Percentiles rank a stretch among this genome's conserved stretches.
These are phyloP conservation scores for Saitozyma sp. DNA, from an alignment of 768 basidiomycete species.

Conservation along the genomic window DNA sequence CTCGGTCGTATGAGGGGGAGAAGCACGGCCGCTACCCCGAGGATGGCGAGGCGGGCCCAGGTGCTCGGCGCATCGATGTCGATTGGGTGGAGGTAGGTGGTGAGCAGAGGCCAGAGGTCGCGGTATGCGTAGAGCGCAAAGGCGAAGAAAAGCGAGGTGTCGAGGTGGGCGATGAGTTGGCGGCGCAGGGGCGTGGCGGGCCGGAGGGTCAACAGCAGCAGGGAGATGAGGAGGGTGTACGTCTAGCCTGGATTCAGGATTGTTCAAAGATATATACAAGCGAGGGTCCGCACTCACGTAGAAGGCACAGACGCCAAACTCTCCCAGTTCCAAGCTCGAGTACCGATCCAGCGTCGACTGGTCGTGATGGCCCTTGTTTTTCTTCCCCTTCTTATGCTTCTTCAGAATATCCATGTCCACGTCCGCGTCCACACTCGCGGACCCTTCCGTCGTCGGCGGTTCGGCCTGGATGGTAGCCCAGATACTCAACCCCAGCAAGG, in stretches of 20 bases:
- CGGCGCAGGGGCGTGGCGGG: slow-evolving; percentile 52
- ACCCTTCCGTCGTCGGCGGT: slow-evolving; percentile 28
- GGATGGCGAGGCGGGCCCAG: slow-evolving; percentile 61
- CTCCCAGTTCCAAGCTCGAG: slow-evolving; percentile 44
- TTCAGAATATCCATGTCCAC: slow-evolving; percentile 16
- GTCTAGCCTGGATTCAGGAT: slow-evolving; percentile 43
- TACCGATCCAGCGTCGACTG: slow-evolving; percentile 41
- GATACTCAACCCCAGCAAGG: slow-evolving; percentile 59
- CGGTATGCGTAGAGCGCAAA: slow-evolving; percentile 62
- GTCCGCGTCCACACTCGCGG: not conserved
- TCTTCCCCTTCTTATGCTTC: slow-evolving; percentile 30
- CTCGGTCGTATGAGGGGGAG: slow-evolving; percentile 64
- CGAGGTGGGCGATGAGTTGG: slow-evolving; percentile 58
- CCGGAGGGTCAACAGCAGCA: slow-evolving; percentile 55
- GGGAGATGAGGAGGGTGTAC: slow-evolving; percentile 58
- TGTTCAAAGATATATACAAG: not conserved
- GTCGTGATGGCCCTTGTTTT: slow-evolving; percentile 45
- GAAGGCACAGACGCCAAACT: slow-evolving; percentile 49
- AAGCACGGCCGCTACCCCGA: slow-evolving; percentile 57
- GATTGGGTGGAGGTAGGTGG: slow-evolving; percentile 58
- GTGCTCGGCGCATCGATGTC: slow-evolving; percentile 56
- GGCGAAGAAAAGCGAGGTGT: slow-evolving; percentile 57
- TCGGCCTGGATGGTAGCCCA: slow-evolving; percentile 56
- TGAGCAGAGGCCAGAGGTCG: slow-evolving; percentile 63
- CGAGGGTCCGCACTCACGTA: slow-evolving; percentile 46